A percentile compares a stretch with the other conserved stretches of the same genome.
Conservation (phyloP, 352 stramenopile species). For the Phytophthora sp. region DNA sequence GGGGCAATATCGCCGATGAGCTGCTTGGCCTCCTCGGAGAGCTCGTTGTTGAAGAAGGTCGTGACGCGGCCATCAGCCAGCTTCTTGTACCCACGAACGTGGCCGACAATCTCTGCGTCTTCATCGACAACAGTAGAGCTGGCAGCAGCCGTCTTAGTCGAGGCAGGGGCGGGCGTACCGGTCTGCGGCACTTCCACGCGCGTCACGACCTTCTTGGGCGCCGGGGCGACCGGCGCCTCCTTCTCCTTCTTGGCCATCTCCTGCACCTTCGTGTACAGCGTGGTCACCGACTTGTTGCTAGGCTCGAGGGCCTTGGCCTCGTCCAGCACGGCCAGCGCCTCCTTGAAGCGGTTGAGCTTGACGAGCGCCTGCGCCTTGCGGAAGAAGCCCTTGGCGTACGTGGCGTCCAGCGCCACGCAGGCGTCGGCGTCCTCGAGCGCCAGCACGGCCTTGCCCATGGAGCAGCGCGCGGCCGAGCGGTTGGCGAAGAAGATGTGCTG, state of each 20-base stretch:
- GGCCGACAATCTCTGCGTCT: constrained; percentile 60
- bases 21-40: constrained; percentile 96
- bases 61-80: constrained; percentile 97
- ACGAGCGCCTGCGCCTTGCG: constrained; percentile 81
- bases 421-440: constrained; percentile 76
- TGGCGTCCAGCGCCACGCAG: constrained; percentile 59
- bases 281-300: constrained; percentile 73
- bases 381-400: constrained; percentile 87
- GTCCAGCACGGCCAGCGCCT: constrained; percentile 69
- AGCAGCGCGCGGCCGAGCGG: constrained; percentile 81
- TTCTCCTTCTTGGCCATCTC: constrained; percentile 69
- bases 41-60: constrained; percentile 99
- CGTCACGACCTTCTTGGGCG: constrained; percentile 62
- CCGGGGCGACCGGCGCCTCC: constrained; percentile 33
- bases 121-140: constrained; percentile 51
- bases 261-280: constrained; percentile 67
- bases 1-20: constrained; percentile 97
- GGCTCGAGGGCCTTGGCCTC: constrained; percentile 67
- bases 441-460: constrained; percentile 75
- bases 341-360: constrained; percentile 71
- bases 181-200: constrained; percentile 49
- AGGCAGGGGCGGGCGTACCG: constrained; percentile 1
- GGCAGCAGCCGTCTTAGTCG: constrained; percentile 4
- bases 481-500: constrained; percentile 91
- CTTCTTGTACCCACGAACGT: constrained; percentile 96